Evolutionary conservation across 345 rosid species (phyloP).

Genomic region (Pelargonium nanum): DNA sequence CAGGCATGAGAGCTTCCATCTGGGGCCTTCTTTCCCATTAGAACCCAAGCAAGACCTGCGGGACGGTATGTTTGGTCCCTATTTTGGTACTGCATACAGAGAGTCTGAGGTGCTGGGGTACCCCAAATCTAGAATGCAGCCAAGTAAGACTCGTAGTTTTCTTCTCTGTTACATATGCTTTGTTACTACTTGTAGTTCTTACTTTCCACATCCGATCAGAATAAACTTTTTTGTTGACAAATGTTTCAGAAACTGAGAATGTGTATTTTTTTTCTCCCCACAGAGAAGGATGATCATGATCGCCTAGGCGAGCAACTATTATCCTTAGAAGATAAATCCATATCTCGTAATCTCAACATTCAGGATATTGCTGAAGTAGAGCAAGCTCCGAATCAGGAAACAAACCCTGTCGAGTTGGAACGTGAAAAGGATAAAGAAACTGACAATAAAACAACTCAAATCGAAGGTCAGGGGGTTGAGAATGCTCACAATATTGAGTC

Average conservation of each 20-base stretch:
- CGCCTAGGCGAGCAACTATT: slow-evolving; percentile 18
- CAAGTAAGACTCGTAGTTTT: neutral
- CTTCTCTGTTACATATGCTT: neutral
- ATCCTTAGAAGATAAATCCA: slow-evolving; percentile 1
- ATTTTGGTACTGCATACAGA: slow-evolving; percentile 8
- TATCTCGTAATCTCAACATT: neutral
- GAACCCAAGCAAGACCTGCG: slow-evolving; percentile 22
- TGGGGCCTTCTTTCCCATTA: slow-evolving; percentile 23
- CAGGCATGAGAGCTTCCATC: slow-evolving; percentile 71
- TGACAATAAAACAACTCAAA: neutral
- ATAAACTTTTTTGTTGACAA: neutral
- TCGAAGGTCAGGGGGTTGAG: too few relatives aligned
- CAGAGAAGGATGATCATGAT: slow-evolving; percentile 32
- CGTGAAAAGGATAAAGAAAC: slow-evolving; percentile 7
- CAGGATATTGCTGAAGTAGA: slow-evolving; percentile 15
- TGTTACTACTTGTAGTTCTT: neutral
- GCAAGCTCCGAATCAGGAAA: slow-evolving; percentile 11
- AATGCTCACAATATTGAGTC: too few relatives aligned
- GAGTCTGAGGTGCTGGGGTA: slow-evolving; percentile 4
- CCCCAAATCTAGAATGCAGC: slow-evolving; percentile 7
- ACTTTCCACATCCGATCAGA: neutral
- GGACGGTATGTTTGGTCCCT: neutral
- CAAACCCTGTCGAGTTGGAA: slow-evolving; percentile 2
- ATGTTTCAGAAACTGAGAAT: neutral
- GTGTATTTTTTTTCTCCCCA: slow-evolving; percentile 6